Base-by-base conservation (phyloP, 768 basidiomycete species). In the Kwoniella pini region DNA sequence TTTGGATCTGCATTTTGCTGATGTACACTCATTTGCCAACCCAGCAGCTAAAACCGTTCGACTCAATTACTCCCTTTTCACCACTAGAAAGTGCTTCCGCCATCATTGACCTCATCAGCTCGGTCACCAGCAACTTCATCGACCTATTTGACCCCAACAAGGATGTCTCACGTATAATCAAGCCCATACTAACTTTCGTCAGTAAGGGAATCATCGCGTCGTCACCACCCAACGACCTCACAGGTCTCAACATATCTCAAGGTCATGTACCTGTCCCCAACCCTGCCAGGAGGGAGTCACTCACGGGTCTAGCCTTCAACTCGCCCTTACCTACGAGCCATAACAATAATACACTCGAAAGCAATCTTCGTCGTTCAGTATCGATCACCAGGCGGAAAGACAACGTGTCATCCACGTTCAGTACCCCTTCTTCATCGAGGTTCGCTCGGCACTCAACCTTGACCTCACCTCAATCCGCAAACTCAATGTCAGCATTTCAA, bases 61-160 rank as follows among this genome's bases (percentile, higher is more conserved):
- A 62, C 11, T 60, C 60, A 4, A 64, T 67, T 39, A 51, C 54
- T 44, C 60, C 65, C 19, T 62, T 63, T 2, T 57, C 62, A 2
- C 64, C 72, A 0, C 50, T 65, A 11, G 66, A 72, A 46, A 58
- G 61, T 3, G 57, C 57, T 22, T 44, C 64, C 2, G 55, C 67
- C 12, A 63, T 73, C 48, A 62, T 74, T 43, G 68, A 72, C 11
- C 71, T 77, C 36, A 55, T 77, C 19, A 27, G 57, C 1, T 44
- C 62, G n/a, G 70, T 79, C 55, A 38, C 77, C 13, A 40, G 63
- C n/a, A 57, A 68, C 30, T 69, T 72, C 40, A 48, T 69, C 19
- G 57, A 68, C 22, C 64, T 79, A 19, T 76, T 79, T 63, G 63
- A 73, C n/a, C 59, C 59, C 6, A 19, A 65, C 1, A 39, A 49